phyloP scores from a whole-genome alignment of 2,329 filamentous ascomycete species.

The Aspergillus fructus region DNA sequence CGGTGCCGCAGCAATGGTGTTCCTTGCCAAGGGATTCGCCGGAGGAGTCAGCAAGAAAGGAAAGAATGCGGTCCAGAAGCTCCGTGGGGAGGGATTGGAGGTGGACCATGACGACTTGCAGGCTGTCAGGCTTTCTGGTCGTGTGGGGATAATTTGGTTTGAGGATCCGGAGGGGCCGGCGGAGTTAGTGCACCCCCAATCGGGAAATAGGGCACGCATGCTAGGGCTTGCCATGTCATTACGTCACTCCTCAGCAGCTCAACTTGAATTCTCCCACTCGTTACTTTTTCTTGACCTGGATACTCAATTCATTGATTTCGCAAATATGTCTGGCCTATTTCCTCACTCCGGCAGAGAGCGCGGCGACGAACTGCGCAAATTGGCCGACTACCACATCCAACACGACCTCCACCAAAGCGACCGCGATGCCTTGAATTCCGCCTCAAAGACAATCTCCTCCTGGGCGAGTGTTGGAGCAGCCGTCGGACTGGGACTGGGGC shows the following conservation, averaged over 20 bases:
- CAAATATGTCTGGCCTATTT: constrained; percentile 26
- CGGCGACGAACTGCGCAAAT: constrained; percentile 51
- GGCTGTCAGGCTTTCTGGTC: too few relatives aligned
- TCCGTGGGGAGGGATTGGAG: constrained; percentile 22
- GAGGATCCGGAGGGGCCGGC: neutral
- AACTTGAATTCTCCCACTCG: neutral
- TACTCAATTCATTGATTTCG: neutral
- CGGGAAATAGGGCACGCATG: neutral
- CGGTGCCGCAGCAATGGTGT: neutral
- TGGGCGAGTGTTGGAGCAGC: constrained; percentile 60
- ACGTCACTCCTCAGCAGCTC: constrained; percentile 1
- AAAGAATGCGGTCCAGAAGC: constrained; percentile 19
- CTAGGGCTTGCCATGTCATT: neutral
- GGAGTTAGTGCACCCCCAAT: neutral
- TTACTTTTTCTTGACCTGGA: neutral
- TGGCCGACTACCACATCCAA: constrained; percentile 60
- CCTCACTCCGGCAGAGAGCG: constrained; percentile 48
- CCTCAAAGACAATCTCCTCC: constrained; percentile 55
- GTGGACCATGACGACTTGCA: constrained; percentile 13
- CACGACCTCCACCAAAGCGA: constrained; percentile 60
- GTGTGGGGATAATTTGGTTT: neutral
- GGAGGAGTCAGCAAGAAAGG: constrained; percentile 3
- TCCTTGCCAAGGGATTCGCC: neutral
- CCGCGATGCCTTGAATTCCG: constrained; percentile 56
- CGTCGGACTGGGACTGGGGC: constrained; percentile 59